Base-by-base conservation (phyloP, 2,329 filamentous ascomycete species). In the Colletotrichum sansevieriae region DNA sequence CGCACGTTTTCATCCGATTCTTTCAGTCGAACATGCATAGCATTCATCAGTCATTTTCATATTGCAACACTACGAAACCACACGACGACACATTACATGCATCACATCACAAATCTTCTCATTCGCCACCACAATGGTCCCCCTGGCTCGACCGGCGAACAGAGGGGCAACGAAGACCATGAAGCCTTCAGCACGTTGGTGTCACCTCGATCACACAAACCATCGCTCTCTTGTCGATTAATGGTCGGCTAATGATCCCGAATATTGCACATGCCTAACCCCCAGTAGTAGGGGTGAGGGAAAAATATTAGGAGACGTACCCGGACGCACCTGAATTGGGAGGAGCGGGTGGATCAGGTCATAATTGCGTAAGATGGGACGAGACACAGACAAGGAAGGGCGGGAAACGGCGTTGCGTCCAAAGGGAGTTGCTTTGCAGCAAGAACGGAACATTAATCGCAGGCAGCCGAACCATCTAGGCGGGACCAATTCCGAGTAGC, bases 161-260 rank as follows among this genome's bases (percentile, higher is more conserved):
- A 62, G 66, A 68, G 63, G 49, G 56, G 52, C 39, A 59, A 70
- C 56, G 66, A 70, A 63, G 51, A 70, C 67, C 29, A 70, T 67
- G 63, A 63, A 62, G 56, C 66, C 20, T 47, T 70, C 13, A 52
- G 29, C 49, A 52, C 49, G n/a, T 57, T 52, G 52, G 54, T 54
- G 59, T 37, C 46, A 49, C 29, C 41, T 56, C 25, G 65, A 65
- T 41, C 41, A 35, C n/a, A 12, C 10, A 54, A 57, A 47, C 29
- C 49, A 56, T 29, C 18, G 37, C 35, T 60, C 59, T 18, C 65
- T 65, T 29, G 29, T 29, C 29, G 7, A 29, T 29, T 29, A 29
- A 29, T 59, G 54, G 65, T 54, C 54, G 54, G 64, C 46, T 37
- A 65, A 58, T 59, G 54, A 55, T 20, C 41, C 35, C 4, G 22